These are phyloP conservation scores for Globisporangium okanoganense DNA, from an alignment of 352 stramenopile species.

Conservation along the genomic window DNA sequence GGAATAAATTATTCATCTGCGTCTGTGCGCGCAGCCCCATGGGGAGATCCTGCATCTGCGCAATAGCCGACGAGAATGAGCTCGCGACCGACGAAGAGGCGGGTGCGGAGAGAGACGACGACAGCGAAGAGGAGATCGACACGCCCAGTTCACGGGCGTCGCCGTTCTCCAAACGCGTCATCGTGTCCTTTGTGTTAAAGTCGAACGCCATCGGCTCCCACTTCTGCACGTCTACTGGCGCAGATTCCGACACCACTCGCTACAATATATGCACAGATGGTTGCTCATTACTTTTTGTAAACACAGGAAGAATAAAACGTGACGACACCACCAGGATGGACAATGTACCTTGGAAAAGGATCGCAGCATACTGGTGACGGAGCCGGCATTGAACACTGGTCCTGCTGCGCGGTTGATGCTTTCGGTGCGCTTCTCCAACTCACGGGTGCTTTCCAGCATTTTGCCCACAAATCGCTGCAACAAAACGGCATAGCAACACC, in stretches of 20 bases:
- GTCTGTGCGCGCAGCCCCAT: not conserved
- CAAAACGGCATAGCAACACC: not conserved
- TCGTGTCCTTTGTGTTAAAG: conserved; percentile 44
- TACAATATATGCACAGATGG: conserved; percentile 5
- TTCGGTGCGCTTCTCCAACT: conserved; percentile 65
- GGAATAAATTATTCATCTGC: conserved; percentile 7
- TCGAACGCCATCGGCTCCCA: conserved; percentile 66
- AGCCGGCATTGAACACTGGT: conserved; percentile 55
- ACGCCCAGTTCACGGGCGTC: conserved; percentile 56
- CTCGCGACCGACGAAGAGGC: conserved; percentile 3
- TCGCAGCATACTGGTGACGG: conserved; percentile 55
- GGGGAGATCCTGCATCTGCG: conserved; percentile 14
- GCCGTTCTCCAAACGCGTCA: conserved; percentile 49
- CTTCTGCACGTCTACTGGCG: conserved; percentile 24
- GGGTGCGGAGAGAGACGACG: not conserved
- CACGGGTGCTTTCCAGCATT: conserved; percentile 49
- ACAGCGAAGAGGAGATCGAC: conserved; percentile 38
- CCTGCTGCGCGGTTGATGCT: conserved; percentile 42
- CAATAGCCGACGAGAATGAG: conserved; percentile 10
- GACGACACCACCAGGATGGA: not conserved
- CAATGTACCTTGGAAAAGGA: conserved; percentile 62
- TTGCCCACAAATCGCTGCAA: conserved; percentile 55
- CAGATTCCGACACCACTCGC: conserved; percentile 31
- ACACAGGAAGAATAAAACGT: conserved; percentile 1
- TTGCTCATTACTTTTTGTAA: not conserved